These are phyloP conservation scores for Perkinsus chesapeaki DNA, from an alignment of 169 alveolate species.

Conservation along the genomic window DNA sequence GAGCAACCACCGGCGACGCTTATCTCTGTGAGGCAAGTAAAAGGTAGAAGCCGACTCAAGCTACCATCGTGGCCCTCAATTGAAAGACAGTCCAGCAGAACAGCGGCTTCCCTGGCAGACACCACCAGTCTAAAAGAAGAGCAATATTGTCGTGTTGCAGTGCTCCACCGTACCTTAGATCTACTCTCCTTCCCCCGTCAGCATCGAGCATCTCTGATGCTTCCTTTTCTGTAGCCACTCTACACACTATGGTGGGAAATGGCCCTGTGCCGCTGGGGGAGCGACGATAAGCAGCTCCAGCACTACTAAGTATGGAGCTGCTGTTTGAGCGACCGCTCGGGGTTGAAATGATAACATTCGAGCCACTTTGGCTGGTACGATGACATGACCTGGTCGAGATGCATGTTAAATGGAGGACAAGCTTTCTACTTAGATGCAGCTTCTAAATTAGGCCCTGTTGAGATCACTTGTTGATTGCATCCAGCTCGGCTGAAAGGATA, in stretches of 20 bases:
- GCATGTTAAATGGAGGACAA: background rate
- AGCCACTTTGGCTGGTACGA: background rate
- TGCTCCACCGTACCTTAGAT: background rate
- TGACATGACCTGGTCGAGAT: background rate
- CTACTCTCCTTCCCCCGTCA: background rate
- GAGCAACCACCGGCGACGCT: background rate
- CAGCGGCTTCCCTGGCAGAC: background rate
- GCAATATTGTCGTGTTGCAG: background rate
- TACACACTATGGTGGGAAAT: background rate
- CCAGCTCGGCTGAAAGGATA: background rate
- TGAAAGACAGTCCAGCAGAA: background rate
- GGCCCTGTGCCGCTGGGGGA: no score
- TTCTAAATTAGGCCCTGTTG: background rate
- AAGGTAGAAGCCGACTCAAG: background rate
- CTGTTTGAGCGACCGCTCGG: background rate
- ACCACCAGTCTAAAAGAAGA: background rate
- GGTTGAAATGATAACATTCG: background rate
- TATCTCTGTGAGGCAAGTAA: background rate
- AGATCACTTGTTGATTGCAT: background rate
- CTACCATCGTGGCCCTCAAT: background rate
- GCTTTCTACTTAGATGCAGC: background rate
- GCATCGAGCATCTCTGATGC: background rate
- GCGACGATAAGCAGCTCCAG: no score
- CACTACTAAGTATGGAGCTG: no score
- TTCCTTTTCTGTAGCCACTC: background rate